Conservation (phyloP, 441 rosid species). For the Adansonia rubrostipa region DNA sequence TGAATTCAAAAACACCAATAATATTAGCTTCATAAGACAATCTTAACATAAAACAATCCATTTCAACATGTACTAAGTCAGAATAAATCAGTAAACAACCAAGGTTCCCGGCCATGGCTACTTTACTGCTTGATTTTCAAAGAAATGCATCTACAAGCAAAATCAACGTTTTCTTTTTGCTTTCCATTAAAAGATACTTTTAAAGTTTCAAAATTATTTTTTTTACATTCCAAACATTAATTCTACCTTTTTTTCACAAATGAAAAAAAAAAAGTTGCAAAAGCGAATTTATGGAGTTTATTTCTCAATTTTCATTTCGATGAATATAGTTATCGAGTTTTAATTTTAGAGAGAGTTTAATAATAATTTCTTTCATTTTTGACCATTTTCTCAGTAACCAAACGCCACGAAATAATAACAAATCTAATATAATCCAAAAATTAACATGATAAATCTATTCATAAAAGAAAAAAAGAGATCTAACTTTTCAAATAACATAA, state of each 20-base stretch:
- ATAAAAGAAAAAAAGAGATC: not conserved
- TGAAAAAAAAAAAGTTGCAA: not conserved
- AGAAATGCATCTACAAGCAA: not conserved
- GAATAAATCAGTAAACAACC: not conserved
- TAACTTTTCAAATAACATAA: not conserved
- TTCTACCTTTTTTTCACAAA: not conserved
- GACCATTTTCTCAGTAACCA: conserved; percentile 1
- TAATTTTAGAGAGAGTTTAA: not conserved
- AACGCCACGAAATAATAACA: not conserved
- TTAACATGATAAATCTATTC: conserved; percentile 3
- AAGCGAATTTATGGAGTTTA: not conserved
- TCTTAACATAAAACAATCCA: not conserved
- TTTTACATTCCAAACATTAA: not conserved
- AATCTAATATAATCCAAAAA: not conserved
- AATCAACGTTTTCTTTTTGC: not conserved
- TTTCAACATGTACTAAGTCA: not conserved
- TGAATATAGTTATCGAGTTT: not conserved
- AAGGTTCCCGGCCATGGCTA: not conserved
- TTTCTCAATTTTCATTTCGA: not conserved
- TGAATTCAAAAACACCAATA: conserved; percentile 32
- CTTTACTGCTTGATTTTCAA: not conserved
- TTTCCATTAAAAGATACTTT: conserved; percentile 10
- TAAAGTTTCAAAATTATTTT: not conserved
- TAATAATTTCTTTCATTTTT: not conserved
- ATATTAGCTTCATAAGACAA: not conserved